Evolutionary conservation across 73 alveolate genomes (phyloP), one percentile per base, ranked within the genome.

Genomic region (Tetrahymena thermophila): DNA sequence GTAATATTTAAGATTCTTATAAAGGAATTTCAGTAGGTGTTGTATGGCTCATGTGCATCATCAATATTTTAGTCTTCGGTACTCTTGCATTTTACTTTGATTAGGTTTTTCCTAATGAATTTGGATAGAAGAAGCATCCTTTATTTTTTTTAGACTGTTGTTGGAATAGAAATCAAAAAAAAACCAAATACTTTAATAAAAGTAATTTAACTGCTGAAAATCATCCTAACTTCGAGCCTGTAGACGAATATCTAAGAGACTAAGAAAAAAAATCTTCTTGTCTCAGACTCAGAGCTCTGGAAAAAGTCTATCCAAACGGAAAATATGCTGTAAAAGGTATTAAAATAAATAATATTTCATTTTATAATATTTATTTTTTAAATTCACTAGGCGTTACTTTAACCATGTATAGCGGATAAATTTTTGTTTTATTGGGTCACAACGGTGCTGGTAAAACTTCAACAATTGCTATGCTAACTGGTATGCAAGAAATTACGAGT

Each of bases 21-120:
- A 31, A 71, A 71, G 89, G 89, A 71, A 71, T 71, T 71, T 71
- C 89, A 19, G 89, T 71, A 0, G 37, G 89, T 28, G 25, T 71
- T 71, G 89, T 71, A 0, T 71, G 89, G 42, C 37, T 71, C 3
- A 71, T 71, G 89, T 71, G 89, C 31, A 23, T 71, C 0, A 31
- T 71, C 23, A 71, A 71, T n/a, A 71, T 71, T 34, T 57, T 96
- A 17, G 84, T 96, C 35, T 96, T 97, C 94, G 57, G 94, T 94
- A 71, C 96, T 31, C 85, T 97, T 25, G 99, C 98, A 28, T 89
- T 93, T 55, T 97, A 97, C 94, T 56, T 97, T 11, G 98, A 97
- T 94, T 94, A 96, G 93, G 98, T 97, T 50, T 83, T 97, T 43
- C 98, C 98, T n/a, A 97, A 95, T 94, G 98, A 94, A 34, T 97